Base-by-base conservation (phyloP, 1,139 yeast species). In the Kodamaea fungicola region DNA sequence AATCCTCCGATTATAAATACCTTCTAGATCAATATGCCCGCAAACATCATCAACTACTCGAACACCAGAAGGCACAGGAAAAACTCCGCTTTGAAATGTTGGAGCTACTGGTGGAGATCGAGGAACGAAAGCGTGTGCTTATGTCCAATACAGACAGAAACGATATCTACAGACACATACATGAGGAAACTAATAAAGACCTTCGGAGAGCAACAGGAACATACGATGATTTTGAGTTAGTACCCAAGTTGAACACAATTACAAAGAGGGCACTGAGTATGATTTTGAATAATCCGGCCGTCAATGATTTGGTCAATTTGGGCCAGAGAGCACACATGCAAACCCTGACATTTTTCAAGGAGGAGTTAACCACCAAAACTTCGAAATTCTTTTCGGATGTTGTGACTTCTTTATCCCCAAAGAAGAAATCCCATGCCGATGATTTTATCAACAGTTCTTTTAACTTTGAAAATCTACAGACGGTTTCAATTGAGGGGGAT, bases 41-140 rank as follows among this genome's bases (percentile, higher is more conserved):
- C 6, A 63, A 63, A 38, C 64, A 61, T 38, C 50, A 49, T 16
- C 51, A 55, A 37, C 45, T 64, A 25, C 41, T 47, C 8, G 54
- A 54, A 10, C 50, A 57, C 37, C 60, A 64, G 42, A 49, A 46
- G 28, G 45, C 53, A 19, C 50, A 53, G 12, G 57, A 55, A 23
- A 32, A 45, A 4, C 48, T 55, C 28, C 55, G 57, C 42, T 52
- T 54, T 30, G 67, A 62, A 47, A 44, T 66, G 40, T 39, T 58
- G 27, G 67, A 62, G 41, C 41, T 64, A 13, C 50, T 61, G 16
- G 38, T 51, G 6, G 47, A 52, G 30, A 28, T 50, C 44, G 46
- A 59, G 44, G 45, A 35, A n/a, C 31, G 39, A 25, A 44, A 47
- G 29, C 35, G 52, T 12, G 42, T 42, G 13, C 45, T 33, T 40